Percentiles rank a stretch among this genome's conserved stretches.
These are phyloP conservation scores for Pythium grandisporangium DNA, from an alignment of 352 stramenopile species.

Conservation along the genomic window DNA sequence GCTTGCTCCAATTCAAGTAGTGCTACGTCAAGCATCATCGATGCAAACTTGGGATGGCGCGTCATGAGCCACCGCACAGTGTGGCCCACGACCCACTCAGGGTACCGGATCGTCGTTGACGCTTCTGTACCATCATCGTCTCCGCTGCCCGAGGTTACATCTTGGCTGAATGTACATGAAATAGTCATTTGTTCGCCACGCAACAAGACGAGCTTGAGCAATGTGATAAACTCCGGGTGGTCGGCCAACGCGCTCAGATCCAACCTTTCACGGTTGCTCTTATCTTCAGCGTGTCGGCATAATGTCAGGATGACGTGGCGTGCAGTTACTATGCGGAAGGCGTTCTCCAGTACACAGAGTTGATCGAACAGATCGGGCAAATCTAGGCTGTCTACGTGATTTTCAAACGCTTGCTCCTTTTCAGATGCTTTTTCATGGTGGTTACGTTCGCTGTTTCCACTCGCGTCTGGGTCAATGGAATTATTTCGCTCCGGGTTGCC, in stretches of 20 bases:
- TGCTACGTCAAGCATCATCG: constrained; percentile 32
- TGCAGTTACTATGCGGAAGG: constrained; percentile 4
- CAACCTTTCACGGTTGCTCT: no score
- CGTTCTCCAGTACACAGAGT: constrained; percentile 3
- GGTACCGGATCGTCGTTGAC: constrained; percentile 1
- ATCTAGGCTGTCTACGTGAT: constrained; percentile 4
- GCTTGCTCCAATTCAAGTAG: constrained; percentile 56
- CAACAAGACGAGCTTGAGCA: constrained; percentile 42
- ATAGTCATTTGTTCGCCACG: constrained; percentile 34
- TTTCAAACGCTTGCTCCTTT: constrained; percentile 1
- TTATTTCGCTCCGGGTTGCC: no score
- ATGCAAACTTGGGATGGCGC: no score
- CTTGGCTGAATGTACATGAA: neutral
- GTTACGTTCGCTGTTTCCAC: no score
- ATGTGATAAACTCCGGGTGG: constrained; percentile 15
- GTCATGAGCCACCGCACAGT: no score
- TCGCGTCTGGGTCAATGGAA: no score
- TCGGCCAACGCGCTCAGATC: neutral
- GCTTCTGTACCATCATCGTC: no score
- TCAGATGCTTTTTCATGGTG: neutral
- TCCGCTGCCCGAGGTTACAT: no score
- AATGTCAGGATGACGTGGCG: constrained; percentile 8
- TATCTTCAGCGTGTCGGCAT: neutral
- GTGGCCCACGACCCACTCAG: no score
- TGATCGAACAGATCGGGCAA: constrained; percentile 6